Evolutionary conservation across 352 stramenopile genomes (phyloP).

Genomic region (Phytophthora brassicae): DNA sequence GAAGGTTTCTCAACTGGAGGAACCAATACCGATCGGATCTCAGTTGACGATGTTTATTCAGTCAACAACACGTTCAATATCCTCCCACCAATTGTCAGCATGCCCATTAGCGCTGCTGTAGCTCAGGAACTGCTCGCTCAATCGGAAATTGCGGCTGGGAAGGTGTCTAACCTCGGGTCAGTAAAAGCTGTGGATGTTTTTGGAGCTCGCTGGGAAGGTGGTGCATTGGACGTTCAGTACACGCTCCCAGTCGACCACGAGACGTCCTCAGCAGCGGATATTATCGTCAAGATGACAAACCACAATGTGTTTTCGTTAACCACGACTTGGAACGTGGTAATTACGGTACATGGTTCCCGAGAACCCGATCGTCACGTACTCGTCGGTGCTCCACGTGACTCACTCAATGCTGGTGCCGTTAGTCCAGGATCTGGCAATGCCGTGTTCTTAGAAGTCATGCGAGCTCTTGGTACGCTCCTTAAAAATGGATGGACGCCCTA

Average conservation of each 20-base stretch:
- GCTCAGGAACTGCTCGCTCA: constrained; percentile 49
- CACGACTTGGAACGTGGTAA: constrained; percentile 80
- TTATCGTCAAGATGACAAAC: constrained; percentile 52
- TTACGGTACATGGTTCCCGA: constrained; percentile 67
- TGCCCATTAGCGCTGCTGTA: constrained; percentile 67
- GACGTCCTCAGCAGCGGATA: constrained; percentile 25
- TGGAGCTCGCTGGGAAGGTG: constrained; percentile 28
- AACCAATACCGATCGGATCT: constrained; percentile 58
- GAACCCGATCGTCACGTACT: constrained; percentile 82
- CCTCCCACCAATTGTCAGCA: constrained; percentile 67
- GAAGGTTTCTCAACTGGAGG: constrained; percentile 60
- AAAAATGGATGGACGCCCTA: constrained; percentile 78
- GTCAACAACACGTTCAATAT: constrained; percentile 84
- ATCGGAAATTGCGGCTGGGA: constrained; percentile 14
- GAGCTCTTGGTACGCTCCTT: constrained; percentile 57
- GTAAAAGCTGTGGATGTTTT: constrained; percentile 54
- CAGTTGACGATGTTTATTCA: constrained; percentile 77
- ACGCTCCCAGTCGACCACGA: constrained; percentile 22
- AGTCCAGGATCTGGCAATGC: constrained; percentile 74
- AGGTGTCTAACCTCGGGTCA: constrained; percentile 17
- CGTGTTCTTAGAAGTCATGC: constrained; percentile 75
- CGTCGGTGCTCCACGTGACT: constrained; percentile 66
- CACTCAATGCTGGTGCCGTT: constrained; percentile 61
- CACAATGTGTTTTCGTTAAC: constrained; percentile 71
- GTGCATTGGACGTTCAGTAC: constrained; percentile 38